Conservation (phyloP, 768 basidiomycete genomes). For the Ramaria rubella region DNA sequence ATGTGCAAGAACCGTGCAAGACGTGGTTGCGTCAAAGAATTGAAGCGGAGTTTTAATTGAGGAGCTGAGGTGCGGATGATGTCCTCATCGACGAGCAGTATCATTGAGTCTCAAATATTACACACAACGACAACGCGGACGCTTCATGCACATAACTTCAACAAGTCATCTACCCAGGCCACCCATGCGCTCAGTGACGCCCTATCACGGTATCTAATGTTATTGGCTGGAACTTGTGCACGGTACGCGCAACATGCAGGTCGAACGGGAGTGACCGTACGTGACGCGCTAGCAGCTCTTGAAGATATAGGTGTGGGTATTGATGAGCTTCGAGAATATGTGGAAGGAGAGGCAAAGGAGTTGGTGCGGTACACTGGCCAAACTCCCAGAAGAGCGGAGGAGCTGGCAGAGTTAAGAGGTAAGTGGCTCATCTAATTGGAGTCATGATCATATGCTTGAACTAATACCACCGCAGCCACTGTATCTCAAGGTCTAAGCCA, state of each 20-base stretch:
- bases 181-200: constrained; percentile 65
- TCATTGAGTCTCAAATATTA: constrained; percentile 10
- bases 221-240: constrained; percentile 60
- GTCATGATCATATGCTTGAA: constrained; percentile 18
- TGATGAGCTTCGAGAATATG: constrained; percentile 65
- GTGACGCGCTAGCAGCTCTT: constrained; percentile 60
- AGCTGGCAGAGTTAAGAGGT: constrained; percentile 69
- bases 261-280: constrained; percentile 46
- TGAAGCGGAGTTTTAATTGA: no score
- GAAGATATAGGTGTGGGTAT: constrained; percentile 69
- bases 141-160: constrained; percentile 72
- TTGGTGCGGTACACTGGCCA: constrained; percentile 60
- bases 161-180: constrained; percentile 68
- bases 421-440: constrained; percentile 25
- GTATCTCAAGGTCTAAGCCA: constrained; percentile 51
- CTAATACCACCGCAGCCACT: constrained; percentile 36
- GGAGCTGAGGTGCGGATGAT: no score
- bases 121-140: constrained; percentile 27
- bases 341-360: constrained; percentile 59
- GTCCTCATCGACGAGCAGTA: constrained; percentile 6
- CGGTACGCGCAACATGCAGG: constrained; percentile 73
- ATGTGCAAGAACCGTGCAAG: no score
- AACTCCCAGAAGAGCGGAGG: constrained; percentile 59
- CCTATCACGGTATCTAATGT: constrained; percentile 63
- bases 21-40: no score